These are phyloP conservation scores for Trichoderma sp. DNA, from an alignment of 2,329 filamentous ascomycete genomes.

Conservation along the genomic window DNA sequence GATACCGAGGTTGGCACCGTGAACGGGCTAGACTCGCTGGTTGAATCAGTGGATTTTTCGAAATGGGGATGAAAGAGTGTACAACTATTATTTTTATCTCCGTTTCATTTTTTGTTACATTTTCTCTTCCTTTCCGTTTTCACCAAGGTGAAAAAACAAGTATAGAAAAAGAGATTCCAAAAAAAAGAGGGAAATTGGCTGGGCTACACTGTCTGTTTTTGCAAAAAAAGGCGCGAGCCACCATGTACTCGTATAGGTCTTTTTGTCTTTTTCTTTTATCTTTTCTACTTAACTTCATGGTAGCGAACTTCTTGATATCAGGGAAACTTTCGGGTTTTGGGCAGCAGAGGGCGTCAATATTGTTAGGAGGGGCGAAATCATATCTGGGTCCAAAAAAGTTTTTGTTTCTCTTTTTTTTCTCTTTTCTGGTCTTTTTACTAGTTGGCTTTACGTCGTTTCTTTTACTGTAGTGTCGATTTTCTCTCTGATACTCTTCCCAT, in stretches of 20 bases:
- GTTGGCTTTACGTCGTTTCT: neutral
- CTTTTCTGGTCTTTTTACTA: neutral
- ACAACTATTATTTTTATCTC: neutral
- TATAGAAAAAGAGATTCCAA: neutral
- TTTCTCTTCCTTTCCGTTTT: neutral
- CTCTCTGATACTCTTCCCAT: neutral
- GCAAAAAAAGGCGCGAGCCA: slow-evolving; percentile 16
- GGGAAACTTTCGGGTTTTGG: slow-evolving; percentile 24
- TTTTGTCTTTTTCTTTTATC: neutral
- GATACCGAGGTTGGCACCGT: slow-evolving; percentile 49
- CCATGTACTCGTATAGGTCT: slow-evolving; percentile 10
- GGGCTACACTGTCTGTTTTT: slow-evolving; percentile 6
- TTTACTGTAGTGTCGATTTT: neutral
- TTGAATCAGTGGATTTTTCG: slow-evolving; percentile 41
- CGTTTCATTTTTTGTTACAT: neutral
- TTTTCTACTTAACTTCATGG: neutral
- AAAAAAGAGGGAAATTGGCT: neutral
- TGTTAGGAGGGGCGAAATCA: slow-evolving; percentile 22
- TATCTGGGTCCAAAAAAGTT: slow-evolving; percentile 24
- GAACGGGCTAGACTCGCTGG: slow-evolving; percentile 31
- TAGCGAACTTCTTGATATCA: slow-evolving; percentile 5
- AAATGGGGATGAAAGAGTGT: slow-evolving; percentile 34
- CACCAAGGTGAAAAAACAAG: neutral
- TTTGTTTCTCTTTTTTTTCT: slow-evolving; percentile 26
- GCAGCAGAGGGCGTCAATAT: slow-evolving; percentile 29